phyloP scores from a whole-genome alignment of 2,329 filamentous ascomycete species.

The Metarhizium anisopliae region DNA sequence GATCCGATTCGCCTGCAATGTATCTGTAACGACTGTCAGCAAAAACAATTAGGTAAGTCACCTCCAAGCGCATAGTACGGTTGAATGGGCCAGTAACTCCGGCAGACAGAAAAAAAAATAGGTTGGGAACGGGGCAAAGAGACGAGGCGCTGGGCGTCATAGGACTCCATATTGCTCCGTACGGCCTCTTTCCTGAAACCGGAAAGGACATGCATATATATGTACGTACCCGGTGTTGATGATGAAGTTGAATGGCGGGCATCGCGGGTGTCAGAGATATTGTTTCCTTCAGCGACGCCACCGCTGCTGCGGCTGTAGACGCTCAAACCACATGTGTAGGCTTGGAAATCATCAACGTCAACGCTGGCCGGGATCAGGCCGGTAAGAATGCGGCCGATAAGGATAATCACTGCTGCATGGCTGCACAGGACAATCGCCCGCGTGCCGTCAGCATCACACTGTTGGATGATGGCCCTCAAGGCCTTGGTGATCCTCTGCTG shows the following conservation, averaged over 20 bases:
- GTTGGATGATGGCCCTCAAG: constrained; percentile 59
- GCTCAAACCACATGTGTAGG: constrained; percentile 75
- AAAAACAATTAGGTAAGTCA: neutral
- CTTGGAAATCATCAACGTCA: constrained; percentile 70
- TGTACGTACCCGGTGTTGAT: constrained; percentile 3
- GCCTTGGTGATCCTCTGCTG: constrained; percentile 71
- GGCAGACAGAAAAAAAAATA: neutral
- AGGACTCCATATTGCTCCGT: neutral
- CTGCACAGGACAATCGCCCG: constrained; percentile 72
- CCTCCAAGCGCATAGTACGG: neutral
- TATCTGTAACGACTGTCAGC: constrained; percentile 4
- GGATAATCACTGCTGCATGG: constrained; percentile 85
- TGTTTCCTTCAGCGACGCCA: neutral
- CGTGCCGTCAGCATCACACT: constrained; percentile 61
- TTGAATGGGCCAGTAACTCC: neutral
- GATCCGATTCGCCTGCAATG: constrained; percentile 17
- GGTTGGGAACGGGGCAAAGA: neutral
- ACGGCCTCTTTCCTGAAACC: neutral
- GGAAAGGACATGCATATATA: neutral
- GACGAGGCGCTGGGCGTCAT: neutral
- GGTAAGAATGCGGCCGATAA: constrained; percentile 73
- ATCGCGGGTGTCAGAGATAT: neutral
- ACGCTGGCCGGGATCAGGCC: constrained; percentile 64
- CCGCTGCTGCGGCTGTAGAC: constrained; percentile 39
- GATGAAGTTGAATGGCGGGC: neutral